phyloP scores from a whole-genome alignment of 1,284 basidiomycete genomes.

The Schizophyllum amplum region DNA sequence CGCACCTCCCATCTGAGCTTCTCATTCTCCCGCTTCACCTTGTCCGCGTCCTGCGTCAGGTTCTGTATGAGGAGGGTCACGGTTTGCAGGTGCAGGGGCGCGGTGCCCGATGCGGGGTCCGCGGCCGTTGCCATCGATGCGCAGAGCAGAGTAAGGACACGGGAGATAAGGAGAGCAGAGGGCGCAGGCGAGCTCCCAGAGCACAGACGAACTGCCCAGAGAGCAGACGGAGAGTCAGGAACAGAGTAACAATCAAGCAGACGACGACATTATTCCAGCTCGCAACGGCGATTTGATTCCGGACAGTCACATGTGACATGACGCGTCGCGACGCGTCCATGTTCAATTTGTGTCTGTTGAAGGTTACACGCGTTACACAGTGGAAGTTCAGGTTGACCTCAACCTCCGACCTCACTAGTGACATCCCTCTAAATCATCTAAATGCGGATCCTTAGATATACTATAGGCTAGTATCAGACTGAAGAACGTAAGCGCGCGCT shows the following conservation, averaged over 20 bases:
- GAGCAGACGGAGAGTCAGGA: too few species aligned
- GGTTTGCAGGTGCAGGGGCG: not conserved
- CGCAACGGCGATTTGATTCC: not conserved
- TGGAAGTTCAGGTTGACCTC: too few species aligned
- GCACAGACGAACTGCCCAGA: not conserved
- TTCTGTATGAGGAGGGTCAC: not conserved
- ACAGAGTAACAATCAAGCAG: too few species aligned
- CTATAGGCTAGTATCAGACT: too few species aligned
- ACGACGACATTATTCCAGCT: not conserved
- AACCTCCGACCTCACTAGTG: too few species aligned
- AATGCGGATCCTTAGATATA: not conserved
- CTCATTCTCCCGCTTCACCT: not conserved
- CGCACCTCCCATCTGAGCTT: not conserved
- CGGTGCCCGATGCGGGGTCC: not conserved
- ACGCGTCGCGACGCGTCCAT: not conserved
- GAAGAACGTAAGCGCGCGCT: not conserved
- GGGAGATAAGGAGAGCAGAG: not conserved
- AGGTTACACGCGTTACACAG: too few species aligned
- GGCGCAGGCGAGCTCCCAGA: not conserved
- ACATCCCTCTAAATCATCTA: not conserved
- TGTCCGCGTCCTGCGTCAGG: not conserved
- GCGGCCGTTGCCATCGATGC: not conserved
- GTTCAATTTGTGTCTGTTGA: too few species aligned
- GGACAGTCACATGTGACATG: not conserved
- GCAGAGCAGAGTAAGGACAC: not conserved